These are phyloP conservation scores for Coffea canephora DNA, from an alignment of 257 asterid genomes.

Conservation along the genomic window DNA sequence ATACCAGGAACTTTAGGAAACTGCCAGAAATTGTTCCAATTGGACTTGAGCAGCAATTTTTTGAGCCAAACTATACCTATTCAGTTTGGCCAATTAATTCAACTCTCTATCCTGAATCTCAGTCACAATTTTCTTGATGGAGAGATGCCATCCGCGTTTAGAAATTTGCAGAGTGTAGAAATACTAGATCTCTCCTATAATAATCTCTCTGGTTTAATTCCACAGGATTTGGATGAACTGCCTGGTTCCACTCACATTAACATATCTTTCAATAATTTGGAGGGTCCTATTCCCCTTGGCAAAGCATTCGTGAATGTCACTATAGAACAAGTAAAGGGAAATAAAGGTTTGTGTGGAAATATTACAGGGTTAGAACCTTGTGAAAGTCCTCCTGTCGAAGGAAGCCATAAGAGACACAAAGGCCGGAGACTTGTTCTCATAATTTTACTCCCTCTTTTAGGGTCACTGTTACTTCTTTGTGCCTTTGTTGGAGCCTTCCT, in stretches of 20 bases:
- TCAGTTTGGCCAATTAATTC: slow-evolving; percentile 26
- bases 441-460: slow-evolving; percentile 16
- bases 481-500: slow-evolving; percentile 15
- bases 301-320: slow-evolving; percentile 26
- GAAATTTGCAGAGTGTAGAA: slow-evolving; percentile 20
- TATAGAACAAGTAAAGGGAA: slow-evolving; percentile 25
- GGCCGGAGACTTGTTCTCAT: slow-evolving; percentile 4
- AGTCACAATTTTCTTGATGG: slow-evolving; percentile 35
- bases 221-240: slow-evolving; percentile 19
- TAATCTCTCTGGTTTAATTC: slow-evolving; percentile 35
- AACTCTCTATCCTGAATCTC: slow-evolving; percentile 30
- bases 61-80: slow-evolving; percentile 28
- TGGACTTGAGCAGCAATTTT: slow-evolving; percentile 31
- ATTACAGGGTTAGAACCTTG: slow-evolving; percentile 31
- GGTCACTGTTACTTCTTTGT: slow-evolving; percentile 18
- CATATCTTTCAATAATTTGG: slow-evolving; percentile 39
- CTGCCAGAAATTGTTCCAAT: slow-evolving; percentile 19
- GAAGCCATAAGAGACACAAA: neutral
- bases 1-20: slow-evolving; percentile 36
- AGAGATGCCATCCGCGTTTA: slow-evolving; percentile 26
- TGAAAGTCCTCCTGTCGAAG: neutral
- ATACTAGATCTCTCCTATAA: slow-evolving; percentile 36
- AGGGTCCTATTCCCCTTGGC: slow-evolving; percentile 33
- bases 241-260: slow-evolving; percentile 25
- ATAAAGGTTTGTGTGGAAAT: slow-evolving; percentile 37